phyloP scores from a whole-genome alignment of 2,329 filamentous ascomycete genomes.

The Hypomyces rosellus region DNA sequence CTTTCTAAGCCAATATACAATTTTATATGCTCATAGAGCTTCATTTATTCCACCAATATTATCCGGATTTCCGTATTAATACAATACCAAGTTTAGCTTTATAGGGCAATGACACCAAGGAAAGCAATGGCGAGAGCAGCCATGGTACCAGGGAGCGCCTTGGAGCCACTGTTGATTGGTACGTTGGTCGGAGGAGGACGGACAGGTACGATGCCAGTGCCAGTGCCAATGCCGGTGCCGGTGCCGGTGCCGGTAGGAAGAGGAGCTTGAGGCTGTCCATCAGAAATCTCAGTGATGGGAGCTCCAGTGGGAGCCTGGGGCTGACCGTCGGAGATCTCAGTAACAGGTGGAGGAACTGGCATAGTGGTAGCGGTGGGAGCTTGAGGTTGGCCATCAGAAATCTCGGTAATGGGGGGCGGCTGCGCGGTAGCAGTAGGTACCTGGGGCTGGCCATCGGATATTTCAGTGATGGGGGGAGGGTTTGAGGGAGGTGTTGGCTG shows the following conservation, averaged over 20 bases:
- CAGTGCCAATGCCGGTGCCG: constrained; percentile 30
- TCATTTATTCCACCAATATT: no score
- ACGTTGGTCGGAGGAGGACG: constrained; percentile 21
- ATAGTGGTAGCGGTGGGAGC: constrained; percentile 14
- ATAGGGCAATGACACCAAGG: constrained; percentile 17
- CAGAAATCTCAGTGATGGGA: constrained; percentile 35
- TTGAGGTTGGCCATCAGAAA: constrained; percentile 23
- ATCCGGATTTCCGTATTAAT: no score
- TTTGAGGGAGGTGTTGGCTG: constrained; percentile 30
- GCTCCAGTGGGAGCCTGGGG: constrained; percentile 16
- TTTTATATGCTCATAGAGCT: no score
- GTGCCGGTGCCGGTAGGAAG: constrained; percentile 41
- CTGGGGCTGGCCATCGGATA: constrained; percentile 23
- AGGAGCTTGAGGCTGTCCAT: constrained; percentile 44
- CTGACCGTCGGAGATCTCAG: constrained; percentile 25
- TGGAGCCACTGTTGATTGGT: constrained; percentile 9
- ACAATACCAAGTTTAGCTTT: background rate
- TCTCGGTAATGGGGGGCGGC: constrained; percentile 30
- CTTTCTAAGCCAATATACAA: no score
- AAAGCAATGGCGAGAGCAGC: constrained; percentile 13
- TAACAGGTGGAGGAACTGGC: constrained; percentile 20
- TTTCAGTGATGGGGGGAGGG: constrained; percentile 27
- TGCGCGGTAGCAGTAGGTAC: constrained; percentile 21
- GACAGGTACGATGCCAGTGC: constrained; percentile 28
- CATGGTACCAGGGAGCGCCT: constrained; percentile 9